Conservation (phyloP, 2,329 filamentous ascomycete genomes). For the Fusarium clavum region DNA sequence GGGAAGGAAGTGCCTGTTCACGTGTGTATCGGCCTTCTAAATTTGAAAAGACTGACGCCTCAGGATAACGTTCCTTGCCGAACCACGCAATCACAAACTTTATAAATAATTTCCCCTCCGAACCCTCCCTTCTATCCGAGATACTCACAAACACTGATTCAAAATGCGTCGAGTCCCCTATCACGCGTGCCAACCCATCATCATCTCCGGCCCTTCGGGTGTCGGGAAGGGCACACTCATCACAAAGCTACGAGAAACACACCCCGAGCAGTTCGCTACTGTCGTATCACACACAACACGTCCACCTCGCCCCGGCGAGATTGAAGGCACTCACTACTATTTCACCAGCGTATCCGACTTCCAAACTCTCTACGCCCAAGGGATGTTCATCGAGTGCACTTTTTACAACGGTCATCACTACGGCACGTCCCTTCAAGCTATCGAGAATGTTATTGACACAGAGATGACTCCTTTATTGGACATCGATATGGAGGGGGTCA, state of each 20-base stretch:
- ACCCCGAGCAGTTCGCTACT: not conserved
- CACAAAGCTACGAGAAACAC: not conserved
- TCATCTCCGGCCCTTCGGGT: not conserved
- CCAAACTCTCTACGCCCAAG: rapidly evolving
- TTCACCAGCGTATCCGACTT: not conserved
- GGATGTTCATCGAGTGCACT: not conserved
- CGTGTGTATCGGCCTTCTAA: not conserved
- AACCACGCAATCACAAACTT: not conserved
- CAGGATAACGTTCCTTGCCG: not conserved
- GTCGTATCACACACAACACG: not conserved
- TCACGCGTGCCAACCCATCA: not conserved
- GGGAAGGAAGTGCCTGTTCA: not conserved
- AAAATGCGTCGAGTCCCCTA: not conserved
- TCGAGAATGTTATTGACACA: rapidly evolving
- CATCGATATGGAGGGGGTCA: not conserved
- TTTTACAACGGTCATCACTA: not conserved
- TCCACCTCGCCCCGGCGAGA: not conserved
- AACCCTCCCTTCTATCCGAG: not conserved
- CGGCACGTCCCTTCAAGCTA: not conserved
- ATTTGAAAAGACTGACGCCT: not conserved
- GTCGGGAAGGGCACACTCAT: not conserved
- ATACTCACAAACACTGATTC: too few species aligned
- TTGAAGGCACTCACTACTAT: rapidly evolving
- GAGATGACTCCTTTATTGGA: not conserved
- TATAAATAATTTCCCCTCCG: not conserved